Percentiles rank a stretch among this genome's conserved stretches.
phyloP scores from a whole-genome alignment of 257 asterid species.

The Knoxia roxburghii region DNA sequence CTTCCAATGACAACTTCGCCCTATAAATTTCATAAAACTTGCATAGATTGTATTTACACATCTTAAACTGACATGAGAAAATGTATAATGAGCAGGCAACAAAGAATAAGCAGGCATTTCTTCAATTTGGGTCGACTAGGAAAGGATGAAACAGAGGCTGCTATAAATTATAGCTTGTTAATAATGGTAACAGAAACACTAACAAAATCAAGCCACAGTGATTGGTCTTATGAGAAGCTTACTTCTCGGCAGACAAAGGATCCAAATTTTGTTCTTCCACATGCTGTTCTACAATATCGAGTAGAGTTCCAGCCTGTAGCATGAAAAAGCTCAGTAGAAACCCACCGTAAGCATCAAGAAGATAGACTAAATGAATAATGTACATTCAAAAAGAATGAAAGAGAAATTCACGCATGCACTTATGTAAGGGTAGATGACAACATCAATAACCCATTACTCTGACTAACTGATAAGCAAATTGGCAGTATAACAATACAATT shows the following conservation, averaged over 20 bases:
- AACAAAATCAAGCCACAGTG: background rate
- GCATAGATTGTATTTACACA: background rate
- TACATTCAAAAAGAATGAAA: background rate
- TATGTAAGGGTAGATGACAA: background rate
- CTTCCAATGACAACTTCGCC: too few species aligned
- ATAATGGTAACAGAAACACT: background rate
- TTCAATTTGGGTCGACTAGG: background rate
- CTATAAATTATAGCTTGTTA: background rate
- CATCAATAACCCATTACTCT: background rate
- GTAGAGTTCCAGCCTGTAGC: slow-evolving; percentile 51
- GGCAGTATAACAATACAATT: background rate
- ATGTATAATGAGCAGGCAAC: background rate
- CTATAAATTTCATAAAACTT: background rate
- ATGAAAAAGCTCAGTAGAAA: background rate
- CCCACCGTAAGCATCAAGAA: too few species aligned
- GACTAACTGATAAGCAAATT: background rate
- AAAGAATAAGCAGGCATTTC: background rate
- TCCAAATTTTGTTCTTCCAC: slow-evolving; percentile 72
- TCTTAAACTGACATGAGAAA: background rate
- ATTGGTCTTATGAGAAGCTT: slow-evolving; percentile 15
- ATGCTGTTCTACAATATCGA: slow-evolving; percentile 68
- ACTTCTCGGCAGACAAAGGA: slow-evolving; percentile 49
- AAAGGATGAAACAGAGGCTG: background rate
- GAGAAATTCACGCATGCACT: background rate
- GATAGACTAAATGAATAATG: background rate